These are phyloP conservation scores for Suillus clintonianus DNA, from an alignment of 768 basidiomycete species.

Conservation along the genomic window DNA sequence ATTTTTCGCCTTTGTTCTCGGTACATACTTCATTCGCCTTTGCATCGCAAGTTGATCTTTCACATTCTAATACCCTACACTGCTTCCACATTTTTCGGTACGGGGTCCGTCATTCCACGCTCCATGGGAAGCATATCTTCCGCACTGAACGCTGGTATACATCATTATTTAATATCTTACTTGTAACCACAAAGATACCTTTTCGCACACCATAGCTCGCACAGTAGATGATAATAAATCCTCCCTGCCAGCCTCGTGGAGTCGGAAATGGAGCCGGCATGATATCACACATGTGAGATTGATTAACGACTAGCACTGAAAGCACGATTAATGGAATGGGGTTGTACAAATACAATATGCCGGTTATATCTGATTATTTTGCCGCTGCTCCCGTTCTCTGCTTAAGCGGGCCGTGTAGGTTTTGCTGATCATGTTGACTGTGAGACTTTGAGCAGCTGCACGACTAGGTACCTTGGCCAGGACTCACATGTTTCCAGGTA, in stretches of 20 bases:
- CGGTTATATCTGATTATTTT: not conserved
- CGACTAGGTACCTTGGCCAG: constrained; percentile 14
- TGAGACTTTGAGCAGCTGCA: not conserved
- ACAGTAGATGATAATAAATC: not conserved
- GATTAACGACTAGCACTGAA: not conserved
- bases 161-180: constrained; percentile 1
- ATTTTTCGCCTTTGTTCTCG: constrained; percentile 11
- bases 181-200: not conserved
- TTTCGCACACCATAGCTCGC: not conserved
- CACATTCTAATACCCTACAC: constrained; percentile 1
- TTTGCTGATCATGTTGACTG: constrained; percentile 78
- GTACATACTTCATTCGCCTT: constrained; percentile 20
- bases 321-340: not conserved
- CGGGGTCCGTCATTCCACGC: not conserved
- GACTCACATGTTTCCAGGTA: constrained; percentile 83
- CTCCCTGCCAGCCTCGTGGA: not conserved
- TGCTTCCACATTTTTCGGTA: not conserved
- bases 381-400: constrained; percentile 44
- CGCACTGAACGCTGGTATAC: not conserved
- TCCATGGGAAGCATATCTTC: not conserved
- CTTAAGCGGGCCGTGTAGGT: constrained; percentile 63
- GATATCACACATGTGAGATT: not conserved
- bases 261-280: not conserved
- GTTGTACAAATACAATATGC: not conserved
- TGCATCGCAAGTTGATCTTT: not conserved